A percentile compares a stretch with the other conserved stretches of the same genome.
These are phyloP conservation scores for Xylariaceae sp. DNA, from an alignment of 2,329 filamentous ascomycete species.

Conservation along the genomic window DNA sequence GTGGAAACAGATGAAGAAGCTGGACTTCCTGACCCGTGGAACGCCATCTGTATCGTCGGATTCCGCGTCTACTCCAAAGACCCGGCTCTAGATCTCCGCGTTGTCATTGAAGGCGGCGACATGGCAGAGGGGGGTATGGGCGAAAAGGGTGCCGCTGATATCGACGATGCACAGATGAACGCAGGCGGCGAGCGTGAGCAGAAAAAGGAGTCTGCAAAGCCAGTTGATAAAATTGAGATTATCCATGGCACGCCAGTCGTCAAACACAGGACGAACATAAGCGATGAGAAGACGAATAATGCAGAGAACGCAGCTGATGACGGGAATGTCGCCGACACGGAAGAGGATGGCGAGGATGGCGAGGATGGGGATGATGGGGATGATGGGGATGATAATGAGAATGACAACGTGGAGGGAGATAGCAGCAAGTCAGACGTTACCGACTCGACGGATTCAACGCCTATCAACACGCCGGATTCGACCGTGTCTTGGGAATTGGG, in stretches of 20 bases:
- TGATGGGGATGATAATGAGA: conserved; percentile 20
- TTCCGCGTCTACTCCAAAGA: conserved; percentile 41
- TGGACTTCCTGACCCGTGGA: conserved; percentile 36
- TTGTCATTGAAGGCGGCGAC: conserved; percentile 51
- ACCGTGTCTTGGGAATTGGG: not conserved
- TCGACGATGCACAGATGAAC: conserved; percentile 53
- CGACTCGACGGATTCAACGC: conserved; percentile 27
- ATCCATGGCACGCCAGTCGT: conserved; percentile 27
- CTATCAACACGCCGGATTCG: conserved; percentile 27
- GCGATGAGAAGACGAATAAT: conserved; percentile 25
- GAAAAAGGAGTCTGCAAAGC: conserved; percentile 26
- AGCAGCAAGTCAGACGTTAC: conserved; percentile 27
- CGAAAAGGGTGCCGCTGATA: conserved; percentile 48
- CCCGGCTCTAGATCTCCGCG: conserved; percentile 46
- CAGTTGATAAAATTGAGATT: conserved; percentile 31
- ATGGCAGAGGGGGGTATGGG: conserved; percentile 52
- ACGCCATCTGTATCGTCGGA: conserved; percentile 38
- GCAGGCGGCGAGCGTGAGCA: conserved; percentile 43
- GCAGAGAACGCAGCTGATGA: conserved; percentile 15
- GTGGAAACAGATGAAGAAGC: conserved; percentile 39
- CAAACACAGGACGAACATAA: conserved; percentile 32
- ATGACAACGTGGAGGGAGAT: conserved; percentile 24
- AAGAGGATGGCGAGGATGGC: conserved; percentile 23
- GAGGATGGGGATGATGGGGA: conserved; percentile 24
- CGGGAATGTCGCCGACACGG: conserved; percentile 19